Conservation (phyloP, 169 alveolate genomes). For the Toxoplasma gondii region DNA sequence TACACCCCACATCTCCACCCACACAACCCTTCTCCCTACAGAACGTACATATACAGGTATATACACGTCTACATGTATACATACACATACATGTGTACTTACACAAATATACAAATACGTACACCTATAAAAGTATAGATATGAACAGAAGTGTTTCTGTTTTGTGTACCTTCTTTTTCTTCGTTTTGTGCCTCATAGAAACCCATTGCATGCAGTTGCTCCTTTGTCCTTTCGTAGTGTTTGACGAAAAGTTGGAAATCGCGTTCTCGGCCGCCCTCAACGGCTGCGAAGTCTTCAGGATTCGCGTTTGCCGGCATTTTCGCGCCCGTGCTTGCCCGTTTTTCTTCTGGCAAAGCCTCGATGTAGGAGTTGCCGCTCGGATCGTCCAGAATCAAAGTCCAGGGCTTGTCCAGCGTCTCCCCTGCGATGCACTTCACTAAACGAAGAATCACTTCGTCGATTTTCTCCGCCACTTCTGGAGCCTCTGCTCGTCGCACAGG, state of each 20-base stretch:
- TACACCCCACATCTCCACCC: too few species aligned
- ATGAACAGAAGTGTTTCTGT: not conserved
- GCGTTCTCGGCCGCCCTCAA: conserved; percentile 51
- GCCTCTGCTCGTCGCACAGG: conserved; percentile 4
- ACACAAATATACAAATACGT: not conserved
- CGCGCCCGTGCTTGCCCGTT: not conserved
- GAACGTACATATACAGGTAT: not conserved
- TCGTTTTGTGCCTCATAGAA: conserved; percentile 74
- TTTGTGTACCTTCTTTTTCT: not conserved
- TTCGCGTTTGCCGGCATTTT: not conserved
- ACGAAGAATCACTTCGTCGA: not conserved
- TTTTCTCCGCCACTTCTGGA: not conserved
- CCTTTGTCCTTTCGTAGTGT: conserved; percentile 82
- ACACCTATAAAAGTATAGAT: not conserved
- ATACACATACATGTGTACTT: too few species aligned
- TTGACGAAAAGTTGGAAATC: conserved; percentile 61
- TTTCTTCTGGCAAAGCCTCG: conserved; percentile 84
- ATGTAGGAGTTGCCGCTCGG: conserved; percentile 97
- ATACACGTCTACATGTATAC: not conserved
- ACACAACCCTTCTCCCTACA: not conserved
- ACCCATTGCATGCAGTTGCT: conserved; percentile 89
- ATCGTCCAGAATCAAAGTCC: conserved; percentile 90
- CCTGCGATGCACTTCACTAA: not conserved
- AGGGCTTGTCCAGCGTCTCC: conserved; percentile 71
- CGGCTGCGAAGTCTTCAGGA: not conserved